Evolutionary conservation across 257 asterid species (phyloP), one percentile per base, ranked within the genome.

Genomic region (Solanum etuberosum): DNA sequence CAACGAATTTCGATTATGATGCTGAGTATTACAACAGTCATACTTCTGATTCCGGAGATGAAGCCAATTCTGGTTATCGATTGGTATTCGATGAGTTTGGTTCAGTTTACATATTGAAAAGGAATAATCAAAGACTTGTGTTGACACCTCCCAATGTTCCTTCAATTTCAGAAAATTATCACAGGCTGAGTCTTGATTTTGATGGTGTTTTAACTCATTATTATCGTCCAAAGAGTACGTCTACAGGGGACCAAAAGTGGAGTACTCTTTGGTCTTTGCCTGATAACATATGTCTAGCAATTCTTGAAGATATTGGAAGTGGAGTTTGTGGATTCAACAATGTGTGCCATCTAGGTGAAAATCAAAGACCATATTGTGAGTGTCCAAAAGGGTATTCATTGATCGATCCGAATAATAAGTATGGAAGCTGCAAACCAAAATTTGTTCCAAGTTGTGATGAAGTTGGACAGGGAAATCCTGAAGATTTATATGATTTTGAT

Each of bases 291-390:
- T 95, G 98, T 31, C 0, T 4, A 1, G 7, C 6, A 15, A 74
- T 91, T 4, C 0, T 0, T 1, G 92, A 89, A 59, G 10, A 15
- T 0, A 23, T 0, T 5, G 96, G 94, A 23, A 92, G 95, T 37
- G 96, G 97, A 35, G 95, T 92, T 43, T 95, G 97, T 61, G 98
- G 97, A 8, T 95, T 87, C 63, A 94, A 94, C 85, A 92, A 48
- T 63, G 84, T 94, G 9, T 94, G 97, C 84, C 70, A 57, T 1
- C 37, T 94, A 9, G 77, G 61, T 34, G 84, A 74, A 42, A 13
- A 37, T 46, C 37, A 31, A 48, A 88, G 86, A 38, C 96, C 98
- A 11, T 54, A 40, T 25, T 95, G 98, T 86, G 73, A 46, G 5
- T 94, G 97, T 21, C 95, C 97, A 2, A 14, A 0, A 21, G 94